phyloP scores from a whole-genome alignment of 1,284 basidiomycete genomes.

The Leccinum griseonigrum region DNA sequence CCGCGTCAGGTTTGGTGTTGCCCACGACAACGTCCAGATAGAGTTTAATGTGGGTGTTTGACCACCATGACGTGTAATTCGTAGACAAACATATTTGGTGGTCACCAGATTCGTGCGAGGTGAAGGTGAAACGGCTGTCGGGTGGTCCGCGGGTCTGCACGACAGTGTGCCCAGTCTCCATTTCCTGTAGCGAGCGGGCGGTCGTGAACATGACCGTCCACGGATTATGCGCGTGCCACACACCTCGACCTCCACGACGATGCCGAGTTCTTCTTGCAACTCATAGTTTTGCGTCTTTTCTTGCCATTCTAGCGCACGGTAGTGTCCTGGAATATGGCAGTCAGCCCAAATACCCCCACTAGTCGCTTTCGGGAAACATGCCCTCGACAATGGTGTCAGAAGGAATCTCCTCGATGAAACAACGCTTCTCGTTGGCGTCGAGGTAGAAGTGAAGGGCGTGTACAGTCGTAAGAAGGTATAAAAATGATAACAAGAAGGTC shows the following conservation, averaged over 20 bases:
- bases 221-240: slow-evolving; percentile 15
- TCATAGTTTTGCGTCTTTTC: slow-evolving; percentile 70
- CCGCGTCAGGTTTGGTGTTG: slow-evolving; percentile 74
- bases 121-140: slow-evolving; percentile 95
- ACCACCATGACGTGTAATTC: slow-evolving; percentile 85
- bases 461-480: slow-evolving; percentile 21
- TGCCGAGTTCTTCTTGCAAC: slow-evolving; percentile 78
- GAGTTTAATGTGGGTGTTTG: slow-evolving; percentile 86
- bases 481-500: slow-evolving; percentile 17
- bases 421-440: slow-evolving; percentile 88
- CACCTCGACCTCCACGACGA: slow-evolving; percentile 89
- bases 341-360: slow-evolving; percentile 7
- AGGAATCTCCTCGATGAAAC: slow-evolving; percentile 98
- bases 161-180: slow-evolving; percentile 71
- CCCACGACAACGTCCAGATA: slow-evolving; percentile 95
- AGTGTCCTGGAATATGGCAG: slow-evolving; percentile 66
- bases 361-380: slow-evolving; percentile 33
- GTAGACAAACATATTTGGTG: slow-evolving; percentile 95
- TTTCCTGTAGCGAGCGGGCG: slow-evolving; percentile 53
- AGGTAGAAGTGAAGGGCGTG: slow-evolving; percentile 82
- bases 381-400: slow-evolving; percentile 96
- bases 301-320: slow-evolving; percentile 89
- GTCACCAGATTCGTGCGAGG: slow-evolving; percentile 94
- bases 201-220: slow-evolving; percentile 3
- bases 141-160: slow-evolving; percentile 87